Evolutionary conservation across 1,284 basidiomycete species (phyloP), one percentile per base, ranked within the genome.

Genomic region (Irpex sp.): DNA sequence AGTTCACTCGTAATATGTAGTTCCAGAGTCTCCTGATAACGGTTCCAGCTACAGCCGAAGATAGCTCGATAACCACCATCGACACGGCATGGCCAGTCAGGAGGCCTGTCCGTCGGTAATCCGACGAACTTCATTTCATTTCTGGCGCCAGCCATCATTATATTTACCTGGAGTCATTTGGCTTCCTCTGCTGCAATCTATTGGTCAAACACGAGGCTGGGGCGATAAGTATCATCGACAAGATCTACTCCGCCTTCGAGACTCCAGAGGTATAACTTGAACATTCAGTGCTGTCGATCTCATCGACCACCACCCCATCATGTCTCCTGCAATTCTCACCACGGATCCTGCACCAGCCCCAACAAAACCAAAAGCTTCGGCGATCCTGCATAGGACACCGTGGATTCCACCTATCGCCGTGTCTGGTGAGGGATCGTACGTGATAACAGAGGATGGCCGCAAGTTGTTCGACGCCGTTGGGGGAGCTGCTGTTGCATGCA

Each of bases 401-500:
- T 91, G 85, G 86, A 79, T 71, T 36, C 90, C 87, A 5, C 89
- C 89, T 11, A 77, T 92, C 13, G 91, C 89, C 2, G 77, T 82
- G 17, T 77, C 81, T 13, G 89, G 81, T 0, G 75, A 90, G 67
- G 92, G 92, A n/a, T 82, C 86, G 47, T 89, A 91, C 70, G 75
- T 92, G 52, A 80, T 81, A 26, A 79, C 92, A 11, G 84, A 89
- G 70, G 84, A 87, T 73, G 92, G 92, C 1, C 79, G 77, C 60
- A 80, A 75, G 60, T 69, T 93, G 40, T 80, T 93, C 66, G 92
- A 94, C 76, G 89, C 82, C 11, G 85, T 91, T 57, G 94, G 93
- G 52, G 94, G 94, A 38, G 93, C 93, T 4, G 93, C 94, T 7
- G 93, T 96, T 47, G 77, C 87, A 4, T 92, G 88, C 70, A 75